Evolutionary conservation across 495 filamentous ascomycete species (phyloP).

Genomic region (Talaromyces adpressus): DNA sequence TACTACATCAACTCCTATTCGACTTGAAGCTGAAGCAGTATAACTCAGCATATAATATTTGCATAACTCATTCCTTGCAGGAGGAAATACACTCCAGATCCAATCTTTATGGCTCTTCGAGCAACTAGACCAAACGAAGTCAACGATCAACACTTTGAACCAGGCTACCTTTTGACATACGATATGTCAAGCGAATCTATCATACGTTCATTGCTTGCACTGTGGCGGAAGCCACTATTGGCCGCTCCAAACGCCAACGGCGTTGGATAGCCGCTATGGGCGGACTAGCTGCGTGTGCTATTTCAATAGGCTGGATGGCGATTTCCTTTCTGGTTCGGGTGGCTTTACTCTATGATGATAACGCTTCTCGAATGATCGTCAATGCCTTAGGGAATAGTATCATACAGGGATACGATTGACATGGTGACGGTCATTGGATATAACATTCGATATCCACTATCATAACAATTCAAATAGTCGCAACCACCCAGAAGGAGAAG

Average conservation of each 20-base stretch:
- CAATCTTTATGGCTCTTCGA: neutral
- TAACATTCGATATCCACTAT: neutral
- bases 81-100: neutral
- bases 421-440: neutral
- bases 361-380: neutral
- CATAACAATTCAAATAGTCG: neutral
- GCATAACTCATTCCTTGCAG: neutral
- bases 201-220: neutral
- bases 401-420: neutral
- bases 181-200: neutral
- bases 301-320: neutral
- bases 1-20: constrained; percentile 57
- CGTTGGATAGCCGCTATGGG: neutral
- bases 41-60: neutral
- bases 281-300: neutral
- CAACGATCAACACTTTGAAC: neutral
- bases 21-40: constrained; percentile 12
- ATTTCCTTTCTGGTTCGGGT: neutral
- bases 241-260: neutral
- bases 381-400: neutral
- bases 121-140: neutral
- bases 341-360: neutral
- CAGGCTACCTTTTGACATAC: neutral
- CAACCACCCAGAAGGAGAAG: neutral
- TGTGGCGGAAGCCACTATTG: neutral